Base-by-base conservation (phyloP, 208 protist genomes). In the Herpetomonas samuelpessoai region DNA sequence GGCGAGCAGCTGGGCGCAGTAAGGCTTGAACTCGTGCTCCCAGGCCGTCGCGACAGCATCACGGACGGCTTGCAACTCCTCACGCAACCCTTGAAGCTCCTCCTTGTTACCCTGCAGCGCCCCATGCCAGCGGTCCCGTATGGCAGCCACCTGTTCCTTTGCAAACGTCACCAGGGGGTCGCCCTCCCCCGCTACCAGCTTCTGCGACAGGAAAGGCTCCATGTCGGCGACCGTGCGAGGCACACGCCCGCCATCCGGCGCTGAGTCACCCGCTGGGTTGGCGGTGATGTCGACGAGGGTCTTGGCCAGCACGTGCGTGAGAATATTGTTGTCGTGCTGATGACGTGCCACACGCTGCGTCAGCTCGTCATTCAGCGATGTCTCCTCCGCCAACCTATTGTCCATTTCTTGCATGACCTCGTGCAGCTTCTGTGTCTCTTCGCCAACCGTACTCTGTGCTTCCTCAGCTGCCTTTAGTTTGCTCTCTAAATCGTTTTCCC, bases 81-180 rank as follows among this genome's bases (percentile, higher is more conserved):
- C 50, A 2, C 94, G 74, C 7, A 93, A 59, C 26, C 83, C 63
- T 21, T 39, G 31, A 22, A 96, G 59, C 52, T 76, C 74, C 26
- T 69, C 61, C 50, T 93, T 88, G 14, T 93, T 81, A 63, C 93
- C 93, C 55, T 85, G 79, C 38, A 83, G 73, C 35, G 47, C 54
- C 14, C 25, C 21, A 10, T 41, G 35, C 39, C 62, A 57, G 16
- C 46, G 51, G 45, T 56, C 50, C 25, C 30, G 3, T 83, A 93
- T 47, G 16, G 45, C 31, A 2, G 52, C 44, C 10, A 83, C n/a
- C 14, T 64, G 41, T 3, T 62, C 35, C 31, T 65, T 56, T 12
- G 85, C 74, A 7, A 71, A 54, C 12, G 22, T 38, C 12, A 54
- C 41, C 21, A 90, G 71, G 10, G 68, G 45, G 14, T 55, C 60